Evolutionary conservation across 768 basidiomycete species (phyloP), one percentile per base, ranked within the genome.

Genomic region (Phanerochaete carnosa): DNA sequence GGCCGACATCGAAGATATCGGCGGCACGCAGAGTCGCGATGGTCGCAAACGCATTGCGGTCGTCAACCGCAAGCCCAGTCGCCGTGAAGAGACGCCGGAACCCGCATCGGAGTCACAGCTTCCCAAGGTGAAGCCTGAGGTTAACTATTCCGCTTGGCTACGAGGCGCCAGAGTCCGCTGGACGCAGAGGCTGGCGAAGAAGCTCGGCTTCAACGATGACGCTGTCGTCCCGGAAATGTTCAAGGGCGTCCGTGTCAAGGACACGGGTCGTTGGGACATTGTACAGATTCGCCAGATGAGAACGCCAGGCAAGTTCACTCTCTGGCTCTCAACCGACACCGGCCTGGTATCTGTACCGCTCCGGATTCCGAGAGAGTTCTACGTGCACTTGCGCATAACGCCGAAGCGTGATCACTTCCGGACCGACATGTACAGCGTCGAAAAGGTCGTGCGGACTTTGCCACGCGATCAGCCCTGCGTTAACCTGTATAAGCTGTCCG

Each of bases 341-440:
- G 87, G 89, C 55, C 82, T 98, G 35, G 80, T 90, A n/a, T 77
- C 88, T 19, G 81, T 96, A 25, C 86, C 90, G 15, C 79, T 99
- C 19, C 86, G 94, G 1, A 88, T 99, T 46, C 88, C 92, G 2
- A 85, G 96, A 35, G 88, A 95, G 68, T 97, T 98, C 73, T 98
- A 96, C 73, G 80, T 98, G 60, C 95, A 98, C 69, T 80, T 96
- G 59, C 88, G 94, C 72, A 82, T 81, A 23, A 79, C 87, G 0
- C 80, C 88, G 0, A 79, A 77, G n/a, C 77, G 82, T n/a, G 81
- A 79, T 2, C 74, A 88, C 28, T 95, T 95, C 74, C 84, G 78
- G 33, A 77, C 82, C 2, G 84, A 87, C 39, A 78, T 81, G 65
- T 96, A 96, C 70, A 73, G 83, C 15, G 79, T 79, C 62, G 88